Percentiles rank a stretch among this genome's conserved stretches.
These are phyloP conservation scores for Symbiodinium natans DNA, from an alignment of 73 alveolate genomes.

Conservation along the genomic window DNA sequence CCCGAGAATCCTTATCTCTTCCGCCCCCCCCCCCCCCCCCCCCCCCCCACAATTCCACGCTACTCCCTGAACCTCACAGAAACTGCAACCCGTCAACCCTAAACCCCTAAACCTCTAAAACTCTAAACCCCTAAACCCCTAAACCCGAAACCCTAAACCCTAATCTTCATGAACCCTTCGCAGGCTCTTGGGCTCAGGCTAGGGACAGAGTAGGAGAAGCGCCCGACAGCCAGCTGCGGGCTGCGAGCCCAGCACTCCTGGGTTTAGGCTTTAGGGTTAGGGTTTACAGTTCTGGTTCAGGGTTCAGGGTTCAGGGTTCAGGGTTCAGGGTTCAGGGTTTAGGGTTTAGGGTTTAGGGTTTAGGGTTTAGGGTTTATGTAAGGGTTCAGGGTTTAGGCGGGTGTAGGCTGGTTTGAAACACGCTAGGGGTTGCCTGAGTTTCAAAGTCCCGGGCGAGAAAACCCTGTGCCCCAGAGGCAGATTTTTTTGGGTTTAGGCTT, in stretches of 20 bases:
- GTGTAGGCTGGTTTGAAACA: too few relatives aligned
- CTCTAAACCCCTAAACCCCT: background rate
- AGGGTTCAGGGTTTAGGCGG: too few relatives aligned
- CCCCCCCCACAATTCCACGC: too few relatives aligned
- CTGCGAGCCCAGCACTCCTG: background rate
- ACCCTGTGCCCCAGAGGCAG: too few relatives aligned
- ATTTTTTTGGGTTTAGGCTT: too few relatives aligned
- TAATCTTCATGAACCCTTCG: background rate
- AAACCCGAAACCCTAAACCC: background rate
- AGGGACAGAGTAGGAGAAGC: background rate
- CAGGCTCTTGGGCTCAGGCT: slow-evolving; percentile 2
- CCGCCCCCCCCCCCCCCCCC: too few relatives aligned
- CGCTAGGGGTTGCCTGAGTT: too few relatives aligned
- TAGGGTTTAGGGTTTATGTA: too few relatives aligned
- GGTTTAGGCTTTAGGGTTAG: background rate
- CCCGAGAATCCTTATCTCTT: too few relatives aligned
- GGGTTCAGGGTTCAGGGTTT: background rate
- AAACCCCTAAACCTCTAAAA: background rate
- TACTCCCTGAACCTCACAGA: too few relatives aligned
- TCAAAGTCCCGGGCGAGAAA: too few relatives aligned
- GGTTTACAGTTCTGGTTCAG: background rate
- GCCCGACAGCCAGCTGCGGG: slow-evolving; percentile 14
- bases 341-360: background rate
- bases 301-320: background rate
- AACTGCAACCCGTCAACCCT: too few relatives aligned